Evolutionary conservation across 208 protist genomes (phyloP).

Genomic region (Wallacemonas rigidus): DNA sequence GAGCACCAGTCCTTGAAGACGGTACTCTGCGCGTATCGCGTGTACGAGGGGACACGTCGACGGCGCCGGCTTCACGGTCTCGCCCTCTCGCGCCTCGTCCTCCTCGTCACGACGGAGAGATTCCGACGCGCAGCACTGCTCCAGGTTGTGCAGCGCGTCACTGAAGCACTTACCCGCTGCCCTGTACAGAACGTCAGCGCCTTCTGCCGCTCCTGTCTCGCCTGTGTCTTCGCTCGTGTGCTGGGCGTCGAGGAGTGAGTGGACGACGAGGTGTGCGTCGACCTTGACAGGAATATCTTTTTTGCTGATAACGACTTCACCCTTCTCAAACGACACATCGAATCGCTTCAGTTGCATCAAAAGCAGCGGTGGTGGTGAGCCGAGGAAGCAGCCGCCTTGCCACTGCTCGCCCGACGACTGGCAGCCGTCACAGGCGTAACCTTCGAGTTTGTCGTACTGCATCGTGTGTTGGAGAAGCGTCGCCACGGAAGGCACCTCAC

Average conservation of each 20-base stretch:
- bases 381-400: slow-evolving; percentile 71
- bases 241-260: slow-evolving; percentile 20
- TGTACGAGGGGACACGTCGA: slow-evolving; percentile 20
- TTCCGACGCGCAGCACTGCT: not conserved
- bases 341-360: slow-evolving; percentile 82
- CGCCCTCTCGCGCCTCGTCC: not conserved
- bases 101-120: too few relatives aligned
- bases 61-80: not conserved
- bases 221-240: not conserved
- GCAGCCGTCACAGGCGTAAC: slow-evolving; percentile 75
- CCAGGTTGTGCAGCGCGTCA: slow-evolving; percentile 15
- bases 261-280: slow-evolving; percentile 31
- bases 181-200: slow-evolving; percentile 20
- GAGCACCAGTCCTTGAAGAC: slow-evolving; percentile 43
- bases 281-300: slow-evolving; percentile 33
- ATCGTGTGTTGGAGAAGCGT: slow-evolving; percentile 40
- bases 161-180: slow-evolving; percentile 31
- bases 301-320: slow-evolving; percentile 32
- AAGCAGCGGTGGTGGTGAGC: slow-evolving; percentile 50
- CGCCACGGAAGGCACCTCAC: slow-evolving; percentile 8
- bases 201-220: not conserved
- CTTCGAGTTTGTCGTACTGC: slow-evolving; percentile 51
- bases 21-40: slow-evolving; percentile 39
- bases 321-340: slow-evolving; percentile 20
- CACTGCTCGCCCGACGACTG: slow-evolving; percentile 33